A percentile compares a stretch with the other conserved stretches of the same genome.
These are phyloP conservation scores for Ascochyta rabiei DNA, from an alignment of 2,329 filamentous ascomycete genomes.

Conservation along the genomic window DNA sequence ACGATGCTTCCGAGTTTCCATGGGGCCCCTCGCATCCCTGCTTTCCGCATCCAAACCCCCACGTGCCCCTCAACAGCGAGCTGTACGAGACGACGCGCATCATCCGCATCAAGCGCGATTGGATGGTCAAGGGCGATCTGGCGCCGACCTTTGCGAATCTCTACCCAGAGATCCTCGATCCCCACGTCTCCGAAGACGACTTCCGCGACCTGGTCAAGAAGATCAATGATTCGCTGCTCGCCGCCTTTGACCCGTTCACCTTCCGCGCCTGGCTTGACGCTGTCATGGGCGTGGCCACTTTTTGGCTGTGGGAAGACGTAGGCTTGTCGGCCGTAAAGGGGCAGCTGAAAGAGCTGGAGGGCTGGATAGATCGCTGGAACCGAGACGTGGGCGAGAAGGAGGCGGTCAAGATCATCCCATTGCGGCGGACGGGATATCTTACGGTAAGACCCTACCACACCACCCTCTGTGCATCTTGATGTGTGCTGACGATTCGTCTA, in stretches of 20 bases:
- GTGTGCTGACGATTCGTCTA: constrained; percentile 41
- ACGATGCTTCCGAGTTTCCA: constrained; percentile 64
- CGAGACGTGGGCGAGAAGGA: constrained; percentile 62
- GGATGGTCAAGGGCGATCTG: constrained; percentile 86
- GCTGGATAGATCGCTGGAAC: constrained; percentile 90
- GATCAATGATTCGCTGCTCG: constrained; percentile 77
- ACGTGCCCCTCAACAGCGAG: constrained; percentile 78
- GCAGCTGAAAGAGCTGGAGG: constrained; percentile 72
- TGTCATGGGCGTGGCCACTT: constrained; percentile 78
- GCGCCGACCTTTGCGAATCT: constrained; percentile 93
- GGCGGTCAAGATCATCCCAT: constrained; percentile 75
- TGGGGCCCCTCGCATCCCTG: constrained; percentile 96
- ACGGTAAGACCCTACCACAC: constrained; percentile 60
- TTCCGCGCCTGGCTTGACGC: constrained; percentile 80
- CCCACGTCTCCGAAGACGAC: constrained; percentile 81
- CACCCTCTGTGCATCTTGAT: background rate
- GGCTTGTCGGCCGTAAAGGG: constrained; percentile 78
- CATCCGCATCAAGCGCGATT: constrained; percentile 89
- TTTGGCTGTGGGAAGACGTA: constrained; percentile 94
- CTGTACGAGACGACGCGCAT: constrained; percentile 82
- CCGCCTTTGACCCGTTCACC: constrained; percentile 80
- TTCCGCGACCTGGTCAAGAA: constrained; percentile 83
- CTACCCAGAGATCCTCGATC: constrained; percentile 94
- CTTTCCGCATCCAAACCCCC: constrained; percentile 90
- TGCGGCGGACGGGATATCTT: constrained; percentile 87